Base-by-base conservation (phyloP, 2,329 filamentous ascomycete genomes). In the Ophiostoma novo-ulmi region DNA sequence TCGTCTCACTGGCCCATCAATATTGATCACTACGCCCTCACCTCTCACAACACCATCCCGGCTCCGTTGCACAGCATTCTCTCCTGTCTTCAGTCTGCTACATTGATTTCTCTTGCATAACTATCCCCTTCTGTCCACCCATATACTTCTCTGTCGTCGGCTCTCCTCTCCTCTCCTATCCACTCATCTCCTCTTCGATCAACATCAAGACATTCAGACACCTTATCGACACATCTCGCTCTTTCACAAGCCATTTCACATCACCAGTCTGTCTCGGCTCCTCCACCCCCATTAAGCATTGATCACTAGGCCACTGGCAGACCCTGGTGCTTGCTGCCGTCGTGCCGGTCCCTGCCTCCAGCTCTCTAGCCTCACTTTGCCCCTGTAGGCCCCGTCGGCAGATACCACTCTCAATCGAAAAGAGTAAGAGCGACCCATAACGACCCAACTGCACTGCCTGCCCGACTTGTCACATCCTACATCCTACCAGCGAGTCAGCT, bases 381-480 rank as follows among this genome's bases (percentile, higher is more conserved):
- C 58, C 58, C 58, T 63, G 58, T 26, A 63, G 58, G 58, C 58
- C 58, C 58, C 58, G 58, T 63, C 55, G 55, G 58, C 58, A 63
- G 4, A 63, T 35, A 31, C 58, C 58, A 63, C 13, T 35, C 58
- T 17, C 22, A 63, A 5, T 13, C 20, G 22, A n/a, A 63, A 63
- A 35, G 13, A 63, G 58, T 17, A 63, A 35, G 26, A 63, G 11
- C 26, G 58, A 63, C 58, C 58, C 58, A 63, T 63, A 63, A 63
- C 58, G 26, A 61, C 55, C 55, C 55, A 61, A 58, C 58, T 63
- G 52, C 58, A 63, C 58, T 35, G 26, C 26, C 58, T 35, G 14
- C 14, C 58, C 22, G 14, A 17, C 14, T 63, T 14, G 58, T 35
- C 58, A 63, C 58, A 35, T 31, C 58, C 52, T 22, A 58, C 48